Conservation (phyloP, 192 early-diverging fungal species). For the Coemansia sp. region DNA sequence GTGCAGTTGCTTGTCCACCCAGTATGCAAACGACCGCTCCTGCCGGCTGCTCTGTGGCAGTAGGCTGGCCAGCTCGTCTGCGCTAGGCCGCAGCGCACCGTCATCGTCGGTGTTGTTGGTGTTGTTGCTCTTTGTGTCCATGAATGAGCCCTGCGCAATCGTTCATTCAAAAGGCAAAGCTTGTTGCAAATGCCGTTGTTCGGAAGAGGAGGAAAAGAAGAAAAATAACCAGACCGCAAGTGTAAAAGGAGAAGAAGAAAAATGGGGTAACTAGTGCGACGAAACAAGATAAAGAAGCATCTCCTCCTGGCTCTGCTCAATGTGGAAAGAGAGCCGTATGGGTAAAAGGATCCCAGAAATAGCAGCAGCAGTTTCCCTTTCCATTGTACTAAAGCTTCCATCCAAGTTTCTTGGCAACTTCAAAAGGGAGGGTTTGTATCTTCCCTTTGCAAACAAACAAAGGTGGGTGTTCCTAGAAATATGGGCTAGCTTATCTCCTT, state of each 20-base stretch:
- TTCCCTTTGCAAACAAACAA: no score
- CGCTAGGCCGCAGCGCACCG: constrained; percentile 2
- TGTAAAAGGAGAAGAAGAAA: not conserved
- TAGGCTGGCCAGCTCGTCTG: constrained; percentile 25
- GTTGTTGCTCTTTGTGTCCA: not conserved
- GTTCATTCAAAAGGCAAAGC: not conserved
- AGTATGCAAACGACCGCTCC: constrained; percentile 50
- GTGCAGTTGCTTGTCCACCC: constrained; percentile 36
- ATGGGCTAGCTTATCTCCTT: no score
- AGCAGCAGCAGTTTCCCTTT: no score
- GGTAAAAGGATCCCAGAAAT: no score
- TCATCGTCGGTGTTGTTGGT: no score
- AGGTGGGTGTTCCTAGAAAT: no score
- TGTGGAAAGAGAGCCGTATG: not conserved
- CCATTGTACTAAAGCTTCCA: no score
- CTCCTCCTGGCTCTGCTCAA: not conserved
- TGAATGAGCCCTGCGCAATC: not conserved
- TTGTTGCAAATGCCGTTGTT: not conserved
- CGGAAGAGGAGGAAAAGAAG: not conserved
- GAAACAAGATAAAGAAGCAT: not conserved
- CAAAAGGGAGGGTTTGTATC: not conserved
- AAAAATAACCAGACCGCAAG: not conserved
- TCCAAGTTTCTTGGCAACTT: not conserved
- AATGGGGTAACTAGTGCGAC: not conserved
- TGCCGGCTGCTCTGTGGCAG: constrained; percentile 33